phyloP scores from a whole-genome alignment of 352 stramenopile species.

The Discostella stelligera region DNA sequence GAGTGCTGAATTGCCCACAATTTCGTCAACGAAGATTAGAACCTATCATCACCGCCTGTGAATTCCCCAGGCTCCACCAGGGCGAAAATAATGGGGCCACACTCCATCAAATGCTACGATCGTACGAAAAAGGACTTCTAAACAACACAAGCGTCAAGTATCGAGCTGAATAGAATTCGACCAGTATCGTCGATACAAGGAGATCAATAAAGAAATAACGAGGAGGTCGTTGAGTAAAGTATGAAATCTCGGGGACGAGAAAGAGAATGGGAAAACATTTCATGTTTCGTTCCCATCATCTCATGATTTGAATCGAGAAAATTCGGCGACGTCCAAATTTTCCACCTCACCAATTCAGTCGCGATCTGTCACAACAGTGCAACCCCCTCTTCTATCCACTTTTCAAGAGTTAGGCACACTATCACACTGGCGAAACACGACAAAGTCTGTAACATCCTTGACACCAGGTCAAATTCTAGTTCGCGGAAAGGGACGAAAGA shows the following conservation, averaged over 20 bases:
- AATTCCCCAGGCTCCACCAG: too few species aligned
- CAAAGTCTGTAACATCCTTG: too few species aligned
- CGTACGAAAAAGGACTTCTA: slow-evolving; percentile 84
- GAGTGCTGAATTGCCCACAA: too few species aligned
- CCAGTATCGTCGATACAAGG: slow-evolving; percentile 86
- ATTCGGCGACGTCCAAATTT: too few species aligned
- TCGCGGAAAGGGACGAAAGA: slow-evolving; percentile 15
- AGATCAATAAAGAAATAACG: slow-evolving; percentile 77
- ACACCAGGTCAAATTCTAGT: too few species aligned
- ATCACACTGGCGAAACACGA: neutral
- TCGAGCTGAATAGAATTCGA: slow-evolving; percentile 84
- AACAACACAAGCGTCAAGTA: slow-evolving; percentile 79
- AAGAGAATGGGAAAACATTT: neutral
- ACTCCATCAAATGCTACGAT: slow-evolving; percentile 85
- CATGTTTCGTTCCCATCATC: neutral
- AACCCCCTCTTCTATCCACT: neutral
- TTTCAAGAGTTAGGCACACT: neutral
- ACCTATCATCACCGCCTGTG: too few species aligned
- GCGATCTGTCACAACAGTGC: too few species aligned
- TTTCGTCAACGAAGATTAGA: too few species aligned
- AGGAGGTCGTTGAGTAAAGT: neutral
- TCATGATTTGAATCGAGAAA: neutral
- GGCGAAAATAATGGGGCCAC: too few species aligned
- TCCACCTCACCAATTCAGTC: too few species aligned
- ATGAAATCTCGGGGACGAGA: neutral